These are phyloP conservation scores for Boletus sensibilis DNA, from an alignment of 768 basidiomycete species.

Conservation along the genomic window DNA sequence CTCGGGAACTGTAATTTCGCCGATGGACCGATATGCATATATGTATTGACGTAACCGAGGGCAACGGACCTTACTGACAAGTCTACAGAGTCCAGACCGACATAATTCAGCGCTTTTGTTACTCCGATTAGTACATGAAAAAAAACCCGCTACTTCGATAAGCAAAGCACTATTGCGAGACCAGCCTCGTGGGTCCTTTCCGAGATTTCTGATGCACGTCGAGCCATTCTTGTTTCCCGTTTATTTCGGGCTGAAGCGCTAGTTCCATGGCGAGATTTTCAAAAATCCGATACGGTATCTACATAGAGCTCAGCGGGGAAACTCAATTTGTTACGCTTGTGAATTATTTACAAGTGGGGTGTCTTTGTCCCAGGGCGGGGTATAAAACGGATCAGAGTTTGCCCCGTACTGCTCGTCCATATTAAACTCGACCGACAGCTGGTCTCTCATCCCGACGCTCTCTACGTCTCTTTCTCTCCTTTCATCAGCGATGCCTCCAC, in stretches of 20 bases:
- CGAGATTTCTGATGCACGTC: too few species aligned
- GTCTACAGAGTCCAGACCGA: not conserved
- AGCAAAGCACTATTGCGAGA: too few species aligned
- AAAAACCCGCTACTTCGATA: too few species aligned
- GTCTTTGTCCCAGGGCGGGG: not conserved
- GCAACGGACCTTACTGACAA: not conserved
- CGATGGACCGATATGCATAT: not conserved
- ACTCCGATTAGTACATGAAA: too few species aligned
- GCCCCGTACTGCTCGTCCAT: not conserved
- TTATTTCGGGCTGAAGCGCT: too few species aligned
- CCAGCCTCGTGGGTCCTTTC: too few species aligned
- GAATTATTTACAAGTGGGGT: too few species aligned
- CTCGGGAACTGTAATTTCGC: not conserved
- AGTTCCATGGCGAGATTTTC: too few species aligned
- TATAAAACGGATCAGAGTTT: conserved; percentile 4
- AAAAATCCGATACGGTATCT: too few species aligned
- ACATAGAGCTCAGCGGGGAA: too few species aligned
- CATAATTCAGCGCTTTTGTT: not conserved
- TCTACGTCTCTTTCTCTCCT: conserved; percentile 7
- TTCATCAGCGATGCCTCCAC: conserved; percentile 28
- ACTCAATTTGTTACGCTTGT: too few species aligned
- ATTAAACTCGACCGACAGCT: not conserved
- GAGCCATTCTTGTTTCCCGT: too few species aligned
- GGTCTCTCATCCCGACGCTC: not conserved
- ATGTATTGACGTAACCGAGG: not conserved